These are phyloP conservation scores for Apocynum venetum DNA, from an alignment of 257 asterid genomes.

Conservation along the genomic window DNA sequence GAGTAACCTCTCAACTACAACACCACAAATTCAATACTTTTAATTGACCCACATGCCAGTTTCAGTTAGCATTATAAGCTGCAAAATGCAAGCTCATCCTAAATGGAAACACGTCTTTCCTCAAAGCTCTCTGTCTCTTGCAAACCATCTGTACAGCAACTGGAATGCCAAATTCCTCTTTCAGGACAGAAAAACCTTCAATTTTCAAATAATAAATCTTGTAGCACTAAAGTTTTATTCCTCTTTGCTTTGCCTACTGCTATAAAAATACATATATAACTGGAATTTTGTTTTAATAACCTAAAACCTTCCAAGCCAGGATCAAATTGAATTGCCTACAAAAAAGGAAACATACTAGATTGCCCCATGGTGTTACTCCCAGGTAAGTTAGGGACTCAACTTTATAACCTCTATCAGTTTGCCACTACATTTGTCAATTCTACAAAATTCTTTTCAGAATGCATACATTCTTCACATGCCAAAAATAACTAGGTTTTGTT, in stretches of 20 bases:
- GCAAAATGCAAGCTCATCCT: not conserved
- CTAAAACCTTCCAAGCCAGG: not conserved
- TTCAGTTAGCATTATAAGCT: not conserved
- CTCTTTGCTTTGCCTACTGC: not conserved
- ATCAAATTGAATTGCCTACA: not conserved
- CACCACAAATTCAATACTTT: not conserved
- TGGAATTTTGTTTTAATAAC: not conserved
- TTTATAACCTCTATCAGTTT: not conserved
- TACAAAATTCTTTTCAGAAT: not conserved
- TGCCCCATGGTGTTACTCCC: not conserved
- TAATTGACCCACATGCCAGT: not conserved
- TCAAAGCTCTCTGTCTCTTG: not conserved
- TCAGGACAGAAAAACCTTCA: not conserved
- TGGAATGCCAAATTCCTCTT: conserved; percentile 2
- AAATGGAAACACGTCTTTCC: not conserved
- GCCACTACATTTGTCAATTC: not conserved
- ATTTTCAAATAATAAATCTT: not conserved
- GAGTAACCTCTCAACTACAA: not conserved
- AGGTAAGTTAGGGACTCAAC: not conserved
- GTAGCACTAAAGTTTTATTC: not conserved
- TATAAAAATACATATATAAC: not conserved
- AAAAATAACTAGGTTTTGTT: not conserved
- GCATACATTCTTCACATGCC: not conserved
- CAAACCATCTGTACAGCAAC: not conserved
- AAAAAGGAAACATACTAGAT: not conserved